Percentiles rank a stretch among this genome's conserved stretches.
phyloP scores from a whole-genome alignment of 257 asterid species.

The Euphrasia confusa region DNA sequence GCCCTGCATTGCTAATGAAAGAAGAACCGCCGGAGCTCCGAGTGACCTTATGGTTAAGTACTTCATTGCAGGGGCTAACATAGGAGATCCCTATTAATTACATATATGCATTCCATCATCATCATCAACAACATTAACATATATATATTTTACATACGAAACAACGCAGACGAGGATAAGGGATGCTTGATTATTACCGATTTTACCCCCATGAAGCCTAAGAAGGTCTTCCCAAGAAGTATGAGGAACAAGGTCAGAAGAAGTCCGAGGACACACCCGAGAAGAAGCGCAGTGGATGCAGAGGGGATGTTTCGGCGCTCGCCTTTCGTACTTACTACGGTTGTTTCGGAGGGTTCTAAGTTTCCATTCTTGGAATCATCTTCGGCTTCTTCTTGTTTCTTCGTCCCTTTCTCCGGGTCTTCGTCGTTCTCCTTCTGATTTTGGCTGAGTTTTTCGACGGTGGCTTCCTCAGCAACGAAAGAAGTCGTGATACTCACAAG shows the following conservation, averaged over 20 bases:
- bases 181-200: slow-evolving; percentile 34
- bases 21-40: slow-evolving; percentile 95
- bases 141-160: neutral
- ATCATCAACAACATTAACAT: neutral
- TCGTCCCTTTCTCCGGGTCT: slow-evolving; percentile 29
- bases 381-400: neutral
- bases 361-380: neutral
- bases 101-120: no score
- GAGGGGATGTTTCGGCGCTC: slow-evolving; percentile 69
- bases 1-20: slow-evolving; percentile 98
- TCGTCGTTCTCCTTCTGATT: slow-evolving; percentile 25
- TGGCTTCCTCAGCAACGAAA: slow-evolving; percentile 90
- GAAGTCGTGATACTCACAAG: slow-evolving; percentile 92
- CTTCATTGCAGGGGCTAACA: slow-evolving; percentile 66
- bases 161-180: neutral
- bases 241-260: slow-evolving; percentile 65
- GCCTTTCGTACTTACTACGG: slow-evolving; percentile 17
- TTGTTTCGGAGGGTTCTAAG: slow-evolving; percentile 25
- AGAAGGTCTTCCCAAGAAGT: slow-evolving; percentile 56
- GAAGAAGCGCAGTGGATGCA: slow-evolving; percentile 82
- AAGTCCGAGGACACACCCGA: slow-evolving; percentile 69
- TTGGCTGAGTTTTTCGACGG: slow-evolving; percentile 35
- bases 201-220: slow-evolving; percentile 83
- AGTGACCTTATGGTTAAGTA: slow-evolving; percentile 72
- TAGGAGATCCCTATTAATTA: slow-evolving; percentile 63